Evolutionary conservation across 2,329 filamentous ascomycete species (phyloP).

Genomic region (Byssothecium circinans): DNA sequence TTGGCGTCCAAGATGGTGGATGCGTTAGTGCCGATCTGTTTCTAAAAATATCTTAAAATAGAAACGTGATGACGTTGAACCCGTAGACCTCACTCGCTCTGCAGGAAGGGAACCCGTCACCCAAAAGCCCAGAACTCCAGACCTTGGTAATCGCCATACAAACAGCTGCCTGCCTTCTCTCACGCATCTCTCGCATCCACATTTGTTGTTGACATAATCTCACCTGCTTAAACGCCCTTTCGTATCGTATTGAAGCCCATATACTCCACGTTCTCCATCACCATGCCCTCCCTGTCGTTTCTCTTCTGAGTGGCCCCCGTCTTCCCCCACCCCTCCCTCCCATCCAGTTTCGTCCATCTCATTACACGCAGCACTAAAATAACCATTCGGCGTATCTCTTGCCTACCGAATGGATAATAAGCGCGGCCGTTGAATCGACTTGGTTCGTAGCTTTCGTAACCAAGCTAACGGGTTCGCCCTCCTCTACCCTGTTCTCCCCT

Average conservation of each 20-base stretch:
- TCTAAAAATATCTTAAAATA: background rate
- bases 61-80: background rate
- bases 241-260: constrained; percentile 15
- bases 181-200: constrained; percentile 5
- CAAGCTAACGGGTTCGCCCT: constrained; percentile 7
- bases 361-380: constrained; percentile 7
- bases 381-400: background rate
- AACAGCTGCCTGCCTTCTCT: background rate
- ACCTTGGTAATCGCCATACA: constrained; percentile 17
- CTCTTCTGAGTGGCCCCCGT: constrained; percentile 6
- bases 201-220: constrained; percentile 22
- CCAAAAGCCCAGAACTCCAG: constrained; percentile 15
- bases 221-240: constrained; percentile 36
- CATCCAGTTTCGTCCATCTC: background rate
- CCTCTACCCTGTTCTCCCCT: constrained; percentile 5
- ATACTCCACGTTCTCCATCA: background rate
- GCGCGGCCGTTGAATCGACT: background rate
- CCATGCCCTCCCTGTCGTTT: background rate
- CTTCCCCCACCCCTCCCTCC: background rate
- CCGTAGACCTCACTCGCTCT: background rate
- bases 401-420: background rate
- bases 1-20: constrained; percentile 3
- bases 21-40: constrained; percentile 11
- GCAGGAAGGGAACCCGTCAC: background rate
- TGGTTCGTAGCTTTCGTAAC: constrained; percentile 9